Evolutionary conservation across 2,329 filamentous ascomycete species (phyloP).

Genomic region (Nemania sp.): DNA sequence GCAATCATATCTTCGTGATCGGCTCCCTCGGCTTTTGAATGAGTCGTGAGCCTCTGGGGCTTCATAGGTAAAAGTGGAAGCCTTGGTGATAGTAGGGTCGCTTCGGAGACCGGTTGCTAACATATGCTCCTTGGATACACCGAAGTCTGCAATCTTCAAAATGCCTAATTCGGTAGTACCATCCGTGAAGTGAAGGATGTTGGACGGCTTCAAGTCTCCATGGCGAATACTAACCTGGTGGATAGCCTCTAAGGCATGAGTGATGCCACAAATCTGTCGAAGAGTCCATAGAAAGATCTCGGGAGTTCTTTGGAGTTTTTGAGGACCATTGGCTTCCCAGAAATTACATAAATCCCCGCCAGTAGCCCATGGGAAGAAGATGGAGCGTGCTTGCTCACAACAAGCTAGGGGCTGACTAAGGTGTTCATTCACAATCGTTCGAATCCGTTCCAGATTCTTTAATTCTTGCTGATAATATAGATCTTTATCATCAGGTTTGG

Average conservation of each 20-base stretch:
- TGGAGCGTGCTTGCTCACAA: background rate
- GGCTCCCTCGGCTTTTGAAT: background rate
- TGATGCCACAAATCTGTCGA: background rate
- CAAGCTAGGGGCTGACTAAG: background rate
- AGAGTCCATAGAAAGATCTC: background rate
- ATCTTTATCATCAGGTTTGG: background rate
- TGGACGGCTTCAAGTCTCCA: constrained; percentile 6
- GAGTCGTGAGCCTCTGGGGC: constrained; percentile 1
- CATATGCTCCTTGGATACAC: background rate
- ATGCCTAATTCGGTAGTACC: background rate
- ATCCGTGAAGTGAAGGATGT: constrained; percentile 1
- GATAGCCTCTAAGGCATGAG: background rate
- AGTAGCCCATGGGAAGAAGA: constrained; percentile 3
- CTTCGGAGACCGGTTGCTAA: background rate
- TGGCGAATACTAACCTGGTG: background rate
- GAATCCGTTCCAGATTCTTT: background rate
- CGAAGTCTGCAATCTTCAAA: constrained; percentile 3
- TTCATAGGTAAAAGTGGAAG: constrained; percentile 4
- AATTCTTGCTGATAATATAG: background rate
- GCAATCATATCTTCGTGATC: constrained; percentile 1
- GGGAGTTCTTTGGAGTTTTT: background rate
- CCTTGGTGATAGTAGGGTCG: background rate
- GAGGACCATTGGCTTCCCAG: background rate
- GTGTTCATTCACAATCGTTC: background rate
- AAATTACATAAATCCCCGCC: background rate